Evolutionary conservation across 2,329 filamentous ascomycete genomes (phyloP), one percentile per base, ranked within the genome.

Genomic region (Pseudopithomyces maydicus): DNA sequence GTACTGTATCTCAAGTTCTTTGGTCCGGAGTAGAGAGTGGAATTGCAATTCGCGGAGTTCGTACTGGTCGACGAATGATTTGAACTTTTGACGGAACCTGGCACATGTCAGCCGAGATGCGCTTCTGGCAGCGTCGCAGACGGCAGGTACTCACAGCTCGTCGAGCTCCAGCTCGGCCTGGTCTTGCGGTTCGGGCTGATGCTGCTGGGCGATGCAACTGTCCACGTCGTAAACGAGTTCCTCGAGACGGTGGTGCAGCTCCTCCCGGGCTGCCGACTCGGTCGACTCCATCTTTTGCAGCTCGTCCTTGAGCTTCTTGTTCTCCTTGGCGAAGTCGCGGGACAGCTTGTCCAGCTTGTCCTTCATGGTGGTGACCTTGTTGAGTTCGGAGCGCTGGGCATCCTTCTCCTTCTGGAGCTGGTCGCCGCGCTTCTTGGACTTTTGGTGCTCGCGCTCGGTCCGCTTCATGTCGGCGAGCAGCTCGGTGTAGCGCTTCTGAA

Each of bases 241-340:
- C 65, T 92, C 90, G 57, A 95, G 89, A 64, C 92, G 91, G 57
- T 92, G 88, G 70, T 97, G 94, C 76, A 95, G 90, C 45, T 92
- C 88, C 60, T 89, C 84, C 51, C 92, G 89, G 52, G 92, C 92
- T 65, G 89, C 87, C 62, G 92, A 92, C 71, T 97, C 91, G 41
- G 86, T 90, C 64, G 94, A 92, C 68, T 94, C 90, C 26, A 97
- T 83, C 51, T 91, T 92, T 72, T 96, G 94, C 52, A 80, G 69
- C 76, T 97, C 96, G 77, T 99, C 95, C 78, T 98, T 98, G 64
- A 99, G 87, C 79, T 96, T 96, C 78, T 98, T 98, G 77, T 99
- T 99, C 73, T 99, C 95, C 69, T 94, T 90, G 58, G 96, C 95
- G 54, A 99, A 84, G 76, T 99, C 95, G 55, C 95, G 84, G 69